These are phyloP conservation scores for Annulohypoxylon nitens DNA, from an alignment of 495 filamentous ascomycete species.

Conservation along the genomic window DNA sequence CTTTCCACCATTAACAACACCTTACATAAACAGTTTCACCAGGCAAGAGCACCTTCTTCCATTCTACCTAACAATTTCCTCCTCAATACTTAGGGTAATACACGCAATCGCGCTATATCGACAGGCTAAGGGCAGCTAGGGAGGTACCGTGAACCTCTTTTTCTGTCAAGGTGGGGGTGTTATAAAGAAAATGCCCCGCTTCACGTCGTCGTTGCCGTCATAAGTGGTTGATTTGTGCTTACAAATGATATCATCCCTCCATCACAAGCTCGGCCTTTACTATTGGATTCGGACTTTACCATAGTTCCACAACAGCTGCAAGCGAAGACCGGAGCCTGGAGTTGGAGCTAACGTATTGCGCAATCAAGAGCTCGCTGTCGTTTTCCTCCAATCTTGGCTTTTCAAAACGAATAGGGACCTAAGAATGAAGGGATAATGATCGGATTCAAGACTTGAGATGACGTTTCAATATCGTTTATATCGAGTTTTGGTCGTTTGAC, in stretches of 20 bases:
- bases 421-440: background rate
- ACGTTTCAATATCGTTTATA: background rate
- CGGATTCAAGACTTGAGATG: background rate
- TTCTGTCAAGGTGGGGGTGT: slow-evolving; percentile 34
- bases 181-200: slow-evolving; percentile 43
- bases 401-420: background rate
- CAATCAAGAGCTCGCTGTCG: background rate
- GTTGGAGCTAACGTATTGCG: slow-evolving; percentile 3
- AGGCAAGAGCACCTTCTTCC: slow-evolving; percentile 6
- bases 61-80: slow-evolving; percentile 2
- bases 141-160: slow-evolving; percentile 33
- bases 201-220: slow-evolving; percentile 46
- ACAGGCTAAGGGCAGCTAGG: background rate
- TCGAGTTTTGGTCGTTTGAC: background rate
- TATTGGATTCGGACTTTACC: slow-evolving; percentile 38
- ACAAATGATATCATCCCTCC: slow-evolving; percentile 52
- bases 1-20: slow-evolving; percentile 23
- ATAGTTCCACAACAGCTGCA: slow-evolving; percentile 19
- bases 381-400: background rate
- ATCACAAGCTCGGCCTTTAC: slow-evolving; percentile 33
- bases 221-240: slow-evolving; percentile 39
- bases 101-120: slow-evolving; percentile 30
- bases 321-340: slow-evolving; percentile 34
- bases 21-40: slow-evolving; percentile 45
- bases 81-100: background rate